Conservation (phyloP, 768 basidiomycete genomes). For the Leccinum variicolor region DNA sequence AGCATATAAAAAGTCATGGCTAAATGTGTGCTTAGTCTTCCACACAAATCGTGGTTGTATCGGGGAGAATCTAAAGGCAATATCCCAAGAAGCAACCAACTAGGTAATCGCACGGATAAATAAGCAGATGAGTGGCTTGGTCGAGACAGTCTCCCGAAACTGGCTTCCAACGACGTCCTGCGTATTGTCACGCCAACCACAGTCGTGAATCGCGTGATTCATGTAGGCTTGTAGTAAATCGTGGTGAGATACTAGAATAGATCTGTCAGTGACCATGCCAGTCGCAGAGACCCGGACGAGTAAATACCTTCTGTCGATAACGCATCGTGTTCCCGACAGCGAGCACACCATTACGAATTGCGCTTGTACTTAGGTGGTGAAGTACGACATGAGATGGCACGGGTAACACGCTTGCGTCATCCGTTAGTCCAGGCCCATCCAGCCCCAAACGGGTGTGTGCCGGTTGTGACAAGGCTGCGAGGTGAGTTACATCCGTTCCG, state of each 20-base stretch:
- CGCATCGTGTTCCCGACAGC: conserved; percentile 91
- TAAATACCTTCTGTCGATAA: conserved; percentile 81
- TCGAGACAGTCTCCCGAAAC: conserved; percentile 9
- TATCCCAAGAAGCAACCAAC: conserved; percentile 28
- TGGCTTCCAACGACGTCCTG: conserved; percentile 26
- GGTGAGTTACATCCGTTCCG: conserved; percentile 37
- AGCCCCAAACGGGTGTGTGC: conserved; percentile 32
- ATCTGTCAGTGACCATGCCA: conserved; percentile 13
- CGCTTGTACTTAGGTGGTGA: conserved; percentile 93
- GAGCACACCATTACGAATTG: conserved; percentile 89
- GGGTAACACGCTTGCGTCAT: conserved; percentile 88
- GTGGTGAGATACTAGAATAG: conserved; percentile 72
- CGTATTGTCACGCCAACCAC: conserved; percentile 16
- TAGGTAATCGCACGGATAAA: conserved; percentile 25
- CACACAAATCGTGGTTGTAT: conserved; percentile 20
- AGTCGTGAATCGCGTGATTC: conserved; percentile 11
- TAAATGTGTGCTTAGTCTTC: conserved; percentile 16
- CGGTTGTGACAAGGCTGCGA: conserved; percentile 20
- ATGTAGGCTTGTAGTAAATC: conserved; percentile 77
- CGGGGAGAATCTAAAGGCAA: conserved; percentile 22
- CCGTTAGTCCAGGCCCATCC: conserved; percentile 51
- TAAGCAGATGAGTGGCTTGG: conserved; percentile 17
- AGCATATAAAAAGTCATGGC: conserved; percentile 15
- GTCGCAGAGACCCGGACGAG: conserved; percentile 5
- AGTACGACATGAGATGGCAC: conserved; percentile 93